Conservation (phyloP, 768 basidiomycete species). For the Tephrocybe rancida region DNA sequence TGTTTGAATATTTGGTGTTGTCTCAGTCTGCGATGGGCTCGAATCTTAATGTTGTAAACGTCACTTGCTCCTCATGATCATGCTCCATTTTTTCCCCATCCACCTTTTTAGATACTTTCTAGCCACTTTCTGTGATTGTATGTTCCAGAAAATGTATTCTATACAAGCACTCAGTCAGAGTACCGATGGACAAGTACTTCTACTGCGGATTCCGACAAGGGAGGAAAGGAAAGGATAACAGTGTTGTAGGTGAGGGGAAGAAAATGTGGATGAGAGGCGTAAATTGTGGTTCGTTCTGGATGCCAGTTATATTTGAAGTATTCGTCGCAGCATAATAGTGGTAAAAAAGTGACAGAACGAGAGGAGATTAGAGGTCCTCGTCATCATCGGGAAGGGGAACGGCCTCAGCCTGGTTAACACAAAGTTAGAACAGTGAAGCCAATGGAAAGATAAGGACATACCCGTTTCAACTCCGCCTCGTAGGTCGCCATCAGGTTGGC, state of each 20-base stretch:
- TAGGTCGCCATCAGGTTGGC: constrained; percentile 77
- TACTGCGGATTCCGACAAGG: constrained; percentile 16
- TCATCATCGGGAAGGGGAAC: constrained; percentile 99
- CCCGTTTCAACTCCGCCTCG: constrained; percentile 71
- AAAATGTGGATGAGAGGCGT: constrained; percentile 18
- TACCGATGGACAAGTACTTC: constrained; percentile 16
- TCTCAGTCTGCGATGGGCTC: too few relatives aligned
- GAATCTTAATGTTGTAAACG: too few relatives aligned
- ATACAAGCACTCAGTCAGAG: constrained; percentile 17
- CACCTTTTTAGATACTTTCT: too few relatives aligned
- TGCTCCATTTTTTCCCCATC: too few relatives aligned
- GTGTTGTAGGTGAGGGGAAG: constrained; percentile 3
- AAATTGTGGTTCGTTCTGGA: constrained; percentile 26
- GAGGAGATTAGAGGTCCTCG: constrained; percentile 67
- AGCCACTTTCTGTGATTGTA: neutral
- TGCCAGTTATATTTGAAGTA: constrained; percentile 27
- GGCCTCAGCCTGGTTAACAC: constrained; percentile 68
- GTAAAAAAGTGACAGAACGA: constrained; percentile 17
- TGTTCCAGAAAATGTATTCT: constrained; percentile 14
- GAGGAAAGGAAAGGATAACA: constrained; percentile 16
- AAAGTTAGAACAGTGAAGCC: neutral
- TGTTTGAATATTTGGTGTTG: too few relatives aligned
- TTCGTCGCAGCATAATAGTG: constrained; percentile 23
- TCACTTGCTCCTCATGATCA: too few relatives aligned
- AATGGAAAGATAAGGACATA: constrained; percentile 28